Evolutionary conservation across 208 protist species (phyloP).

Genomic region (Wallacemonas sp.): DNA sequence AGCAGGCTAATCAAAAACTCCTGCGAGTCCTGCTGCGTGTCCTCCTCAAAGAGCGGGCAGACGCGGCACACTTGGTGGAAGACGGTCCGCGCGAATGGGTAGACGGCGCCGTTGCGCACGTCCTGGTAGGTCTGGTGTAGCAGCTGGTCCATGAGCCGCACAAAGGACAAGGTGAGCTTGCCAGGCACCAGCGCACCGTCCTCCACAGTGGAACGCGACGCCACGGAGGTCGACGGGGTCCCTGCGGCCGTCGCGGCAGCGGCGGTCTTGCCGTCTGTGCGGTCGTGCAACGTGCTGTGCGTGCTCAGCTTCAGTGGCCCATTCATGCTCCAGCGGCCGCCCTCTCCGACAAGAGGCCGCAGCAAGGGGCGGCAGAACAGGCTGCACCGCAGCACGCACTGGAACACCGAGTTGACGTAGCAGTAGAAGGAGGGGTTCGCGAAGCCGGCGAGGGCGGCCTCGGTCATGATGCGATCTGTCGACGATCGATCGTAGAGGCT

Average conservation of each 20-base stretch:
- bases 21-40: constrained; percentile 90
- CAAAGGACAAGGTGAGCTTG: constrained; percentile 48
- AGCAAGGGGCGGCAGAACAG: constrained; percentile 59
- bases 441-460: constrained; percentile 75
- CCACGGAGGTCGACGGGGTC: too few species aligned
- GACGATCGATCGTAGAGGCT: constrained; percentile 27
- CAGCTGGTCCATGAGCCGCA: constrained; percentile 49
- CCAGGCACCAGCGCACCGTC: constrained; percentile 39
- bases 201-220: too few species aligned
- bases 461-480: constrained; percentile 45
- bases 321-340: neutral
- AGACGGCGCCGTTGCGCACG: constrained; percentile 46
- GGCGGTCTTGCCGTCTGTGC: too few species aligned
- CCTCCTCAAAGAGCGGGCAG: constrained; percentile 61
- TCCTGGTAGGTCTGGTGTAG: constrained; percentile 52
- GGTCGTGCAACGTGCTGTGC: constrained; percentile 4
- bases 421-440: constrained; percentile 94
- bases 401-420: constrained; percentile 96
- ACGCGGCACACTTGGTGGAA: constrained; percentile 51
- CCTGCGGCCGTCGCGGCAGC: neutral
- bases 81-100: constrained; percentile 43
- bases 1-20: constrained; percentile 86
- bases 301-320: neutral
- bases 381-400: constrained; percentile 90
- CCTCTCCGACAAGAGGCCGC: constrained; percentile 6